These are phyloP conservation scores for Aspergillus costaricaensis DNA, from an alignment of 2,329 filamentous ascomycete species.

Conservation along the genomic window DNA sequence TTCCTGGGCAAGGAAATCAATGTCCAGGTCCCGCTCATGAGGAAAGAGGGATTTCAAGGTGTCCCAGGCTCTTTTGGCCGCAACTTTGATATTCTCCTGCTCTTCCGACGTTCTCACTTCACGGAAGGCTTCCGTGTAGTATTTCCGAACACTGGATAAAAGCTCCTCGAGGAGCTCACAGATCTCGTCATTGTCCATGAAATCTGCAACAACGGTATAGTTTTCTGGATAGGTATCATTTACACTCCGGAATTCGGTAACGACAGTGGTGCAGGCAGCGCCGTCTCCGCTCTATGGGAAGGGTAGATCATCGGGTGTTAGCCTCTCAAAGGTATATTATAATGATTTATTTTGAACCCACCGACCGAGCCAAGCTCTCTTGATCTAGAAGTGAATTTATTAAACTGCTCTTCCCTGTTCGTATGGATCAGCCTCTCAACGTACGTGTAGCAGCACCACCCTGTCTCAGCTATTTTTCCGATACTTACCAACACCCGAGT, in stretches of 20 bases:
- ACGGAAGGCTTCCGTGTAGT: neutral
- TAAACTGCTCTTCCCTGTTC: slow-evolving; percentile 14
- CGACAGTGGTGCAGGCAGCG: slow-evolving; percentile 13
- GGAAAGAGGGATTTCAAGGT: slow-evolving; percentile 23
- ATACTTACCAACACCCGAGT: slow-evolving; percentile 19
- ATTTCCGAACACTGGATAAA: neutral
- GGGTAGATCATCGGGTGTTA: neutral
- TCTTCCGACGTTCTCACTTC: slow-evolving; percentile 12
- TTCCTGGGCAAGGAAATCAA: slow-evolving; percentile 18
- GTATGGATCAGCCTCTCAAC: neutral
- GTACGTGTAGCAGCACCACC: too few species aligned
- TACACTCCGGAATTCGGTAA: slow-evolving; percentile 14
- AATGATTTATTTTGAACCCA: neutral
- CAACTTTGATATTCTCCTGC: slow-evolving; percentile 3
- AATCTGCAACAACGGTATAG: slow-evolving; percentile 14
- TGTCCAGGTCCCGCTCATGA: slow-evolving; percentile 7
- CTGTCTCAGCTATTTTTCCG: too few species aligned
- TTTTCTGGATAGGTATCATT: slow-evolving; percentile 6
- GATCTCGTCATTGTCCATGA: slow-evolving; percentile 9
- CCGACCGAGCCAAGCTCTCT: slow-evolving; percentile 11
- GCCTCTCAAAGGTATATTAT: neutral
- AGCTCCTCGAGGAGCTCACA: slow-evolving; percentile 11
- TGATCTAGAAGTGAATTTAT: slow-evolving; percentile 15
- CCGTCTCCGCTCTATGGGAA: slow-evolving; percentile 10
- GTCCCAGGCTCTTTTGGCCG: slow-evolving; percentile 14